phyloP scores from a whole-genome alignment of 2,329 filamentous ascomycete species.

The Talaromyces albobiverticillius region DNA sequence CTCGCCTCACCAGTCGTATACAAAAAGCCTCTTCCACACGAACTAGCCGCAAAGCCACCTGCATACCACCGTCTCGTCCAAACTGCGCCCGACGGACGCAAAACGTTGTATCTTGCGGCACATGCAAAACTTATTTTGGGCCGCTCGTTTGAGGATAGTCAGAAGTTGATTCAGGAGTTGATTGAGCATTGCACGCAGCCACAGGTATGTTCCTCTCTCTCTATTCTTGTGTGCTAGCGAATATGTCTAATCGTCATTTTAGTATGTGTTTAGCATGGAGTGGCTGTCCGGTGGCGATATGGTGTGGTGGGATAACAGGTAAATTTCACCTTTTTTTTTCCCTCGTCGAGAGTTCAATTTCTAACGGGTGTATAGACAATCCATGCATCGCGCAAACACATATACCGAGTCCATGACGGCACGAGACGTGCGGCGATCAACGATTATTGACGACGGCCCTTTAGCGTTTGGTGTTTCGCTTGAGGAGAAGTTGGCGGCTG shows the following conservation, averaged over 20 bases:
- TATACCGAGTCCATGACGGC: conserved; percentile 24
- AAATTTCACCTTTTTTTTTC: neutral
- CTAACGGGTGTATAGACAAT: conserved; percentile 18
- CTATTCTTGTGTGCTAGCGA: neutral
- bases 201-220: conserved; percentile 17
- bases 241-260: neutral
- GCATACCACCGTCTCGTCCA: conserved; percentile 25
- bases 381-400: conserved; percentile 27
- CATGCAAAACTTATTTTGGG: conserved; percentile 25
- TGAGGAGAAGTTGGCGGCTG: conserved; percentile 7
- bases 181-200: conserved; percentile 25
- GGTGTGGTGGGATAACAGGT: conserved; percentile 30
- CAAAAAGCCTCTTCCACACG: conserved; percentile 20
- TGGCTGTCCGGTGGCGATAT: conserved; percentile 24
- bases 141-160: conserved; percentile 20
- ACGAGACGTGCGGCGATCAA: conserved; percentile 26
- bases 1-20: conserved; percentile 20
- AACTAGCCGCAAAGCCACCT: conserved; percentile 23
- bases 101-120: conserved; percentile 25
- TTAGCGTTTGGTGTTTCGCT: conserved; percentile 23
- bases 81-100: conserved; percentile 21
- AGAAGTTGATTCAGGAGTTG: conserved; percentile 26
- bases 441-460: conserved; percentile 25
- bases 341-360: neutral
- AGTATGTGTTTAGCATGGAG: conserved; percentile 28